Percentiles rank a stretch among this genome's conserved stretches.
These are phyloP conservation scores for Diaporthe eres DNA, from an alignment of 2,329 filamentous ascomycete species.

Conservation along the genomic window DNA sequence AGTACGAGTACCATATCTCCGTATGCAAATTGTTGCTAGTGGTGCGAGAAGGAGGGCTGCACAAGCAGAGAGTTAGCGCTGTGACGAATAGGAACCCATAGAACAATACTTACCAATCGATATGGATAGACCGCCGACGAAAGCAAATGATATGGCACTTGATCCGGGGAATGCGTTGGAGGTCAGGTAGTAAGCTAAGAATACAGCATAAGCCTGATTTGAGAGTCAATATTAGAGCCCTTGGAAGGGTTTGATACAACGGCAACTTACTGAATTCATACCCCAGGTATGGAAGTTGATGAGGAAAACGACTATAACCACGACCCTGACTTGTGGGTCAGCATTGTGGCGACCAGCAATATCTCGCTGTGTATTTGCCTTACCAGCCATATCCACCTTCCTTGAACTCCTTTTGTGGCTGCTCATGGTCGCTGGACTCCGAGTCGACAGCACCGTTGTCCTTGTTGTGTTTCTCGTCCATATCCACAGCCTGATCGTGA, in stretches of 20 bases:
- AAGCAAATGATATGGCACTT: constrained; percentile 78
- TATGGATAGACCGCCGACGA: constrained; percentile 81
- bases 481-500: constrained; percentile 7
- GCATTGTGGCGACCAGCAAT: neutral
- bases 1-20: constrained; percentile 72
- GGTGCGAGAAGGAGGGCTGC: constrained; percentile 78
- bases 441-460: constrained; percentile 41
- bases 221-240: constrained; percentile 23
- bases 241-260: neutral
- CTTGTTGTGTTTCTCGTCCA: constrained; percentile 22
- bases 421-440: constrained; percentile 45
- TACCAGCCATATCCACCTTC: constrained; percentile 75
- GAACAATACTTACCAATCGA: constrained; percentile 58
- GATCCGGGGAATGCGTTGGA: constrained; percentile 74
- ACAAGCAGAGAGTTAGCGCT: constrained; percentile 47
- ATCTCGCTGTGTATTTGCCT: constrained; percentile 40
- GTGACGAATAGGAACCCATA: neutral
- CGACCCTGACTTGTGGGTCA: constrained; percentile 57
- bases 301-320: constrained; percentile 66
- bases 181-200: constrained; percentile 70
- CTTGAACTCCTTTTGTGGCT: constrained; percentile 52
- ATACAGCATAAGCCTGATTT: constrained; percentile 55
- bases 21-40: constrained; percentile 72
- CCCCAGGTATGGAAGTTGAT: constrained; percentile 83
- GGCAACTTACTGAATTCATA: constrained; percentile 70